Conservation (phyloP, 306 rosid genomes). For the Macrotyloma uniflorum region DNA sequence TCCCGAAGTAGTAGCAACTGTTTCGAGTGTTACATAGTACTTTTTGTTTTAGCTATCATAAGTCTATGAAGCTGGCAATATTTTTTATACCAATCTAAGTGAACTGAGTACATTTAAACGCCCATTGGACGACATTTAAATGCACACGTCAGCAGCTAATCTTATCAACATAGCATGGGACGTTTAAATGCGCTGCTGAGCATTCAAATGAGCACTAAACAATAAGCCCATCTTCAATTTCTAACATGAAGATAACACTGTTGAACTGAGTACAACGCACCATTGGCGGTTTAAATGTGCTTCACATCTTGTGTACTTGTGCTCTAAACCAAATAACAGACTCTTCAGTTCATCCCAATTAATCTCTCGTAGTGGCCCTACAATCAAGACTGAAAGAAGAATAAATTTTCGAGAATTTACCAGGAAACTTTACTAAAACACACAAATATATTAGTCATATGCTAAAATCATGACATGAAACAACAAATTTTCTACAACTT, state of each 20-base stretch:
- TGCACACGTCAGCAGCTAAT: neutral
- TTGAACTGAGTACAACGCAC: neutral
- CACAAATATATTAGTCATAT: neutral
- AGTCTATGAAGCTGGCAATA: neutral
- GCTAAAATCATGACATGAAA: neutral
- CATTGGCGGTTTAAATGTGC: neutral
- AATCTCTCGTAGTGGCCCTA: neutral
- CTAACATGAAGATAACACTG: neutral
- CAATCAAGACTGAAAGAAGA: neutral
- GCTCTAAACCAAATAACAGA: neutral
- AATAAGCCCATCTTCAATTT: neutral
- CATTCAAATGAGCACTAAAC: neutral
- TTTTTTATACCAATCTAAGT: neutral
- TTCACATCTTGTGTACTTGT: neutral
- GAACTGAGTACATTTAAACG: neutral
- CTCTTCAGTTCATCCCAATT: neutral
- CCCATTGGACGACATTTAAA: neutral
- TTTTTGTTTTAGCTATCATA: neutral
- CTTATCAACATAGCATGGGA: neutral
- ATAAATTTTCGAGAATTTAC: neutral
- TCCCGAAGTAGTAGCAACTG: neutral
- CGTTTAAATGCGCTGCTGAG: neutral
- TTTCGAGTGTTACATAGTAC: neutral
- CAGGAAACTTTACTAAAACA: neutral
- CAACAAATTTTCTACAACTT: neutral